phyloP scores from a whole-genome alignment of 2,329 filamentous ascomycete genomes.

The Zymoseptoria brevis region DNA sequence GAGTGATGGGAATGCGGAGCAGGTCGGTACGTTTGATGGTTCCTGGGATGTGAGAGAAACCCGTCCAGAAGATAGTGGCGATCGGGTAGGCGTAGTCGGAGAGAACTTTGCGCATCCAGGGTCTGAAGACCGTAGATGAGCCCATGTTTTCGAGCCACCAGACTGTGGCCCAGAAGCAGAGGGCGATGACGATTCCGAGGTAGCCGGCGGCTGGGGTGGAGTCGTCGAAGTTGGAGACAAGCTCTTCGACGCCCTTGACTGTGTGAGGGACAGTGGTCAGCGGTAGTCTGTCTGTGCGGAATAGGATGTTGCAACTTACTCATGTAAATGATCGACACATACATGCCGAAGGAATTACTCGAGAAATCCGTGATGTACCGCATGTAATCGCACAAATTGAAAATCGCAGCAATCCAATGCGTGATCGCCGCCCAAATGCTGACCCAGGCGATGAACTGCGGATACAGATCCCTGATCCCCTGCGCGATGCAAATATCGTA shows the following conservation, averaged over 20 bases:
- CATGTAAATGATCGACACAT: slow-evolving; percentile 51
- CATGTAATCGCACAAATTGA: slow-evolving; percentile 51
- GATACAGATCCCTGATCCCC: slow-evolving; percentile 42
- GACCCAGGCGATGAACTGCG: slow-evolving; percentile 49
- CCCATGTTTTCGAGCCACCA: slow-evolving; percentile 45
- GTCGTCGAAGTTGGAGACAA: slow-evolving; percentile 44
- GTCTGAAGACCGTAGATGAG: slow-evolving; percentile 37
- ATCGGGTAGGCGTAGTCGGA: slow-evolving; percentile 49
- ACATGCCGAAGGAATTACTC: slow-evolving; percentile 46
- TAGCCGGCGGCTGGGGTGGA: slow-evolving; percentile 37
- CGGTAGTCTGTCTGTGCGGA: neutral
- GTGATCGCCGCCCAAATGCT: slow-evolving; percentile 51
- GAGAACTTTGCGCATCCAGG: slow-evolving; percentile 39
- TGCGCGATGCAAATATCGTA: slow-evolving; percentile 48
- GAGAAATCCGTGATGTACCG: slow-evolving; percentile 52
- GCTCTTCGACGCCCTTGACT: slow-evolving; percentile 51
- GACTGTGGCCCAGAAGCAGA: slow-evolving; percentile 46
- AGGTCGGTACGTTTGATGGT: slow-evolving; percentile 36
- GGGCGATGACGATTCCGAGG: slow-evolving; percentile 43
- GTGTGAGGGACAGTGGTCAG: neutral
- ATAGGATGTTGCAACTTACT: slow-evolving; percentile 19
- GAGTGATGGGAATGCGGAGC: slow-evolving; percentile 35
- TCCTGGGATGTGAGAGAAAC: slow-evolving; percentile 47
- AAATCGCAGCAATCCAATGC: slow-evolving; percentile 48
- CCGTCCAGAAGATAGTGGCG: slow-evolving; percentile 47